Conservation (phyloP, 805 yeast genomes). For the Yamadazyma paraphyllophila region DNA sequence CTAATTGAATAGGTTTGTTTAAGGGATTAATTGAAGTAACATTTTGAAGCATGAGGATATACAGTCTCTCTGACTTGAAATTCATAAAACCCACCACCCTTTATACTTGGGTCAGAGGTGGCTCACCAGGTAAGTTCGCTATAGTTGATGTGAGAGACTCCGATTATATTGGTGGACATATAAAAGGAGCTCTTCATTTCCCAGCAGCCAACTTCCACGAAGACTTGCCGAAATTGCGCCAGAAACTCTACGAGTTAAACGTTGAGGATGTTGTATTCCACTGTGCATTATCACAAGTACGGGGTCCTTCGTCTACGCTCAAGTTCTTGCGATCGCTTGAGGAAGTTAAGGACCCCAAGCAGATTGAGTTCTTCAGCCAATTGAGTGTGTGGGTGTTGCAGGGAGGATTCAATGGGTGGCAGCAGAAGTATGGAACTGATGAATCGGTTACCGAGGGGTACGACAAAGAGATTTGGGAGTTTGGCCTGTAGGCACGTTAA, state of each 20-base stretch:
- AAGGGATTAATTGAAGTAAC: no score
- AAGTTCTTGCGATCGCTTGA: conserved; percentile 50
- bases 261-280: conserved; percentile 72
- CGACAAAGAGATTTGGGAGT: conserved; percentile 34
- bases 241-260: conserved; percentile 28
- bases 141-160: conserved; percentile 85
- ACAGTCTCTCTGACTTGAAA: conserved; percentile 42
- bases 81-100: conserved; percentile 47
- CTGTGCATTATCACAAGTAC: conserved; percentile 84
- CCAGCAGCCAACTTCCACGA: conserved; percentile 49
- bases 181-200: conserved; percentile 51
- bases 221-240: conserved; percentile 37
- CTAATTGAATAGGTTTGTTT: background rate
- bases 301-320: conserved; percentile 87
- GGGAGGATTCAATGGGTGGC: conserved; percentile 92
- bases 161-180: conserved; percentile 79
- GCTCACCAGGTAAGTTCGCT: conserved; percentile 39
- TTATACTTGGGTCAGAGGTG: conserved; percentile 45
- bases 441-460: conserved; percentile 53
- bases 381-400: conserved; percentile 65
- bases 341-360: conserved; percentile 25
- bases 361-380: conserved; percentile 22
- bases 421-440: conserved; percentile 68
- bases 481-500: background rate
- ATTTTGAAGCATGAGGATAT: conserved; percentile 12